Evolutionary conservation across 2,329 filamentous ascomycete species (phyloP), one percentile per base, ranked within the genome.

Genomic region (Fusarium sp.): DNA sequence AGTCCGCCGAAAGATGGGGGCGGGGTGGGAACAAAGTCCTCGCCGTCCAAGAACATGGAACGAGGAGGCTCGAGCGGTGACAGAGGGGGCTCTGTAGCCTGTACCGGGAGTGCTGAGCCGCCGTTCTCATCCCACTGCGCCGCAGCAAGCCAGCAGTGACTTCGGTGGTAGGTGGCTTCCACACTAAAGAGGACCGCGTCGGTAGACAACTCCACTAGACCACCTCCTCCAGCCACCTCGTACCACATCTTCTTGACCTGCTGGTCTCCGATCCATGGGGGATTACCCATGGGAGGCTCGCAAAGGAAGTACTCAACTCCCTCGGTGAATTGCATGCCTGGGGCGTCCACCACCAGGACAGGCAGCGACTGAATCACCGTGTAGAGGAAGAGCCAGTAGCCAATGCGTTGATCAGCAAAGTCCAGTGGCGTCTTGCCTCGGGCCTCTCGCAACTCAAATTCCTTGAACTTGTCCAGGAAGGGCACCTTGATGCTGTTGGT

Each of bases 241-340:
- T 94, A 94, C 93, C 93, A 94, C 78, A 91, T 90, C 84, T 91
- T 91, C 76, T 89, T 88, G 16, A 92, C 88, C 57, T 90, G 85
- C 37, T 87, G 86, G 41, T 90, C 89, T 63, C 93, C 92, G 64
- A 92, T 86, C 94, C 94, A 97, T 1, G 94, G 94, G 0, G 91
- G 87, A 64, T 92, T 91, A 20, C 92, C 92, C 78, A 93, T 89
- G 0, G 93, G 92, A 5, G 93, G 90, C 79, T 94, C 88, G 81
- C 94, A 95, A 32, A 96, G 86, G 84, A 96, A 97, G 83, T 96
- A 95, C 81, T 96, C 94, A 3, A 94, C 92, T 2, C 89, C 92
- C 60, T 94, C 90, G 0, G 90, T 92, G 80, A 88, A 92, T 64
- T 88, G 88, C 52, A 95, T 84, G 11, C 89, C 91, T 0, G 93